Conservation (phyloP, 202 grass and related monocot genomes). For the Dendrocalamus latiflorus region DNA sequence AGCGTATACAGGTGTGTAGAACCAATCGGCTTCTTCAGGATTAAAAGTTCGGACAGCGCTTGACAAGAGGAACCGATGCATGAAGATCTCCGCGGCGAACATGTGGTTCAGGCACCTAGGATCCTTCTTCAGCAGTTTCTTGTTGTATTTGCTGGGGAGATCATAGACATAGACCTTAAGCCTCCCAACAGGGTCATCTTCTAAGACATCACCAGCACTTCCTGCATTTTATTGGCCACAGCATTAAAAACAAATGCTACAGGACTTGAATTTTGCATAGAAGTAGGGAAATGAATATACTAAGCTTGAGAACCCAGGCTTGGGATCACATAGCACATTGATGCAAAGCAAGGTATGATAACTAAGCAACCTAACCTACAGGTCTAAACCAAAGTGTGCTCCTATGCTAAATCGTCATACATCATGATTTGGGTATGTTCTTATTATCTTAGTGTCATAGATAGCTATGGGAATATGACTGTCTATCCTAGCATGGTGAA, state of each 20-base stretch:
- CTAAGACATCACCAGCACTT: conserved; percentile 85
- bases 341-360: background rate
- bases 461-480: background rate
- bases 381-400: background rate
- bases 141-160: conserved; percentile 90
- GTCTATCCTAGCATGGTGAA: background rate
- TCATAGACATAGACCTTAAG: conserved; percentile 87
- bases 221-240: conserved; percentile 46
- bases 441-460: background rate
- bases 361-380: background rate
- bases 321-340: background rate
- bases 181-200: conserved; percentile 85
- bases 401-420: background rate
- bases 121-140: conserved; percentile 84
- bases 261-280: background rate
- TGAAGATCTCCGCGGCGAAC: conserved; percentile 83
- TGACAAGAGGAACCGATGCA: conserved; percentile 69
- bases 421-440: background rate
- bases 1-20: conserved; percentile 73
- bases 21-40: conserved; percentile 80
- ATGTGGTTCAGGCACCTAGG: conserved; percentile 82
- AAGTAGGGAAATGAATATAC: conserved; percentile 32
- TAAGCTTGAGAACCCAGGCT: conserved; percentile 2
- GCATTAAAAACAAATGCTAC: background rate
- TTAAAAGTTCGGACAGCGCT: conserved; percentile 69